Evolutionary conservation across 208 protist genomes (phyloP), one percentile per base, ranked within the genome.

Genomic region (Naegleria lovaniensis): DNA sequence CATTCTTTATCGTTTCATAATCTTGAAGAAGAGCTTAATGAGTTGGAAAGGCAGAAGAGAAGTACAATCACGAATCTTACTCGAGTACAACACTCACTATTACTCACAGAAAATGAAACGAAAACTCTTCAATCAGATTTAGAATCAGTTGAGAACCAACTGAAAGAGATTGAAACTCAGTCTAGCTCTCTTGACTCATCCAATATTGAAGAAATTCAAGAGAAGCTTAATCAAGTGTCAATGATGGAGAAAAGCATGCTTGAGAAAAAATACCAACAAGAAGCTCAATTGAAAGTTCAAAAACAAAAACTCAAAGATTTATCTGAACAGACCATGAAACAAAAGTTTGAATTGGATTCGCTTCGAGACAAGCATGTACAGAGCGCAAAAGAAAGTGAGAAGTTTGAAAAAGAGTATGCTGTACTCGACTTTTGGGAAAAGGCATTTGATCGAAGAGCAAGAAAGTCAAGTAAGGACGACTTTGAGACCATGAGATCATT

Each of bases 401-500:
- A 67, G 3, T 22, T 22, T 67, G 55, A 67, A 29, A 15, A 67
- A 67, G 55, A 67, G 3, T 67, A 29, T 67, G 11, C 55, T 67
- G 55, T 29, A 22, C 55, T 67, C 22, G 38, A 90, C 16, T 90
- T 90, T 85, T 90, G 88, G 88, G 39, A 59, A 38, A 51, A 76
- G 7, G 41, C 88, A 22, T 85, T 90, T 76, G 48, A 90, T 1
- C 67, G 22, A 76, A 51, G 22, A 40, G 16, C 76, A 19, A 90
- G 38, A 59, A 85, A 83, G 36, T 51, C 86, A 83, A 41, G 11
- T 7, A 36, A 33, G 43, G 41, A 90, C 3, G 36, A 84, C 36
- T 85, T 85, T 58, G 22, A 29, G 5, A 90, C 88, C 2, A 55
- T 90, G 48, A 84, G 88, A 58, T 76, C 51, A 51, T 76, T 76